Evolutionary conservation across 129 eudicot species (phyloP).

Genomic region (Saussurea involucrata): DNA sequence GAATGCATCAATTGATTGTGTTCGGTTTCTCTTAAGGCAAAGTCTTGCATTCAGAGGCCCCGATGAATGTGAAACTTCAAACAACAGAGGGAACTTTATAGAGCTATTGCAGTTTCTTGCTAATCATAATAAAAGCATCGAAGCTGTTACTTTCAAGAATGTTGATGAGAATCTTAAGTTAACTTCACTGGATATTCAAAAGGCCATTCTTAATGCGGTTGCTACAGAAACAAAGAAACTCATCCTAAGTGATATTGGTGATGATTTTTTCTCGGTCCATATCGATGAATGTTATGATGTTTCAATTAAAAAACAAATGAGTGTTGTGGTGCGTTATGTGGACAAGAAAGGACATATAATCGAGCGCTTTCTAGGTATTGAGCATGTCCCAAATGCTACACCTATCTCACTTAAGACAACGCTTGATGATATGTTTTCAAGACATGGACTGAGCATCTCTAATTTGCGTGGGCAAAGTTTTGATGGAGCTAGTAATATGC

Average conservation of each 20-base stretch:
- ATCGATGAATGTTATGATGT: not conserved
- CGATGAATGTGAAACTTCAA: not conserved
- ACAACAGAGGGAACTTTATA: not conserved
- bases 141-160: not conserved
- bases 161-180: not conserved
- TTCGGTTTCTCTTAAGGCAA: not conserved
- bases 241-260: not conserved
- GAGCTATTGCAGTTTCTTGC: not conserved
- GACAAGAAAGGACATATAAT: not conserved
- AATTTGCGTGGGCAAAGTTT: slow-evolving; percentile 14
- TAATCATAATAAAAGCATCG: not conserved
- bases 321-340: not conserved
- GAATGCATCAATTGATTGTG: slow-evolving; percentile 5
- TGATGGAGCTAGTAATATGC: slow-evolving; percentile 23
- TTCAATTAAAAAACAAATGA: not conserved
- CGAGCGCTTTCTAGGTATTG: not conserved
- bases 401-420: not conserved
- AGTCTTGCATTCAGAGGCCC: not conserved
- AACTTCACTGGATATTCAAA: not conserved
- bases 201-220: not conserved
- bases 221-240: not conserved
- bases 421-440: not conserved
- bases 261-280: not conserved
- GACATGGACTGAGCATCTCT: not conserved
- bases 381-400: not conserved